phyloP scores from a whole-genome alignment of 225 moss, liverwort and hornwort species.

The Bryoerythrophyllum caledonicum region DNA sequence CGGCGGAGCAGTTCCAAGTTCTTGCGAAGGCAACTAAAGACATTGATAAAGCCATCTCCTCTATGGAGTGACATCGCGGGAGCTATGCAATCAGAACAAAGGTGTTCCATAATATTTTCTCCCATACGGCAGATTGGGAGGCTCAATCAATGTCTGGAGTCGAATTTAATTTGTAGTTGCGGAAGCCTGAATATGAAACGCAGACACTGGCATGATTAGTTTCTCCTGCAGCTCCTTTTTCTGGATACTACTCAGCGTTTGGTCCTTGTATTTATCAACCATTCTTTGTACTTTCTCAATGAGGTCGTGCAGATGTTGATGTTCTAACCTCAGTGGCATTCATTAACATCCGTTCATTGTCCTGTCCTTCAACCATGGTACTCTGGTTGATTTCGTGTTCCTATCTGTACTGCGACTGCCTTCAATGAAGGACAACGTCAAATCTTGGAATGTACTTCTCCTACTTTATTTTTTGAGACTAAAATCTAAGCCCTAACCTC shows the following conservation, averaged over 20 bases:
- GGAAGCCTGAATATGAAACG: not conserved
- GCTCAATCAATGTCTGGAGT: not conserved
- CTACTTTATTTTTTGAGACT: not conserved
- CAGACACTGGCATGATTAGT: not conserved
- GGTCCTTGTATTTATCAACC: not conserved
- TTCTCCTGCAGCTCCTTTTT: not conserved
- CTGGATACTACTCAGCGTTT: not conserved
- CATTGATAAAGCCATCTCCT: conserved; percentile 54
- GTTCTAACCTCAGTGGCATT: not conserved
- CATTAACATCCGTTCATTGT: not conserved
- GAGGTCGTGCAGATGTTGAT: not conserved
- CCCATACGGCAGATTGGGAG: not conserved
- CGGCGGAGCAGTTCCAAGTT: conserved; percentile 65
- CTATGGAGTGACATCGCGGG: conserved; percentile 19
- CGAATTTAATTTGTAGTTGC: not conserved
- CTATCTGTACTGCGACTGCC: not conserved
- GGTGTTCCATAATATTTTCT: not conserved
- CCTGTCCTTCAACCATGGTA: not conserved
- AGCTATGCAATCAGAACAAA: conserved; percentile 14
- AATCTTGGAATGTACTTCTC: not conserved
- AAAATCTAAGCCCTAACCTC: not conserved
- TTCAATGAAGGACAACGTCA: not conserved
- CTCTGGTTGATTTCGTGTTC: not conserved
- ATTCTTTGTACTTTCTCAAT: not conserved
- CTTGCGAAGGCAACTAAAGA: conserved; percentile 47